Percentiles rank a stretch among this genome's conserved stretches.
Evolutionary conservation across 257 asterid species (phyloP).

Genomic region (Solanum tarijense): DNA sequence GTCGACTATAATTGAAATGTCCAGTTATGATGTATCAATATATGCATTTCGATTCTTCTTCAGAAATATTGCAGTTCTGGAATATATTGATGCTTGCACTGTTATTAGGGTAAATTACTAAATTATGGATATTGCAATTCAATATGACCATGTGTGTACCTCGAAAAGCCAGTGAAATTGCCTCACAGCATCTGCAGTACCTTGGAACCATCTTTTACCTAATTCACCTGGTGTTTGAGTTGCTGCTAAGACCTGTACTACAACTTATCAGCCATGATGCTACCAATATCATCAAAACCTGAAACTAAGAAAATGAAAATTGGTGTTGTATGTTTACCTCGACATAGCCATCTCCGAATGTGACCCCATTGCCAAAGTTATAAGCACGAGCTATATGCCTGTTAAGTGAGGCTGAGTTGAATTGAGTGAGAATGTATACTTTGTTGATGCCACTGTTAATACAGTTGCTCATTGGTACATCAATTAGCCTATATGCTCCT

Average conservation of each 20-base stretch:
- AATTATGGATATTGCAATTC: neutral
- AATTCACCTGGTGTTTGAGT: conserved; percentile 94
- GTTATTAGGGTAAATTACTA: neutral
- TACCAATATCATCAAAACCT: neutral
- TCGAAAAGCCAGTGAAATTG: conserved; percentile 98
- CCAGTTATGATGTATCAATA: neutral
- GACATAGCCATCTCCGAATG: conserved; percentile 89
- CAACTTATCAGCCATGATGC: neutral
- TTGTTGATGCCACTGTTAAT: conserved; percentile 94
- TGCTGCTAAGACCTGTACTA: conserved; percentile 76
- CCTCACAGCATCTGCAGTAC: conserved; percentile 94
- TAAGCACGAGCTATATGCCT: conserved; percentile 86
- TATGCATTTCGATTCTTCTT: neutral
- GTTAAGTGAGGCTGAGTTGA: conserved; percentile 94
- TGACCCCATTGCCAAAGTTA: conserved; percentile 60
- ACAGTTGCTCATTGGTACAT: conserved; percentile 98
- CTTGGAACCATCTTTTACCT: conserved; percentile 93
- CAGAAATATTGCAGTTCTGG: neutral
- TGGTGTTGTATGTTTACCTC: conserved; percentile 38
- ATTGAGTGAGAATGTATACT: conserved; percentile 92
- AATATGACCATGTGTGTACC: conserved; percentile 28
- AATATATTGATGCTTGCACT: neutral
- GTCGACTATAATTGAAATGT: neutral
- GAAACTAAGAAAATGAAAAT: neutral
- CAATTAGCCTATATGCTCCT: conserved; percentile 94